These are phyloP conservation scores for Metarhizium humberi DNA, from an alignment of 2,329 filamentous ascomycete genomes.

Conservation along the genomic window DNA sequence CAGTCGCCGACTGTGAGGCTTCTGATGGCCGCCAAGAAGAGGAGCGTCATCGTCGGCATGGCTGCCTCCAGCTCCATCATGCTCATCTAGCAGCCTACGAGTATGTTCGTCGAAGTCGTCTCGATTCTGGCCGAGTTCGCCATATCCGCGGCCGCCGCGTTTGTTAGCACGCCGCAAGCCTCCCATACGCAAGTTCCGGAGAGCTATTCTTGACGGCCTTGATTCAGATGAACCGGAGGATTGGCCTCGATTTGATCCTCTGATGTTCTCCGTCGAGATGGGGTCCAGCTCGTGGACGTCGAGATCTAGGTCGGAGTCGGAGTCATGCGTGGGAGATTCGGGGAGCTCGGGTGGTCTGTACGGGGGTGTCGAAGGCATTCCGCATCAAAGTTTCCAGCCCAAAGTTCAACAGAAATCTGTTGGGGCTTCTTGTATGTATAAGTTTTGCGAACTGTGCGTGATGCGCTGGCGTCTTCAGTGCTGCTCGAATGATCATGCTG, in stretches of 20 bases:
- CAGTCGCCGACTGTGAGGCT: constrained; percentile 17
- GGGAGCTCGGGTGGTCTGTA: constrained; percentile 50
- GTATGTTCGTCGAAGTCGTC: constrained; percentile 56
- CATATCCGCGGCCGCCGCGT: constrained; percentile 44
- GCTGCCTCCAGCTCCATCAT: constrained; percentile 50
- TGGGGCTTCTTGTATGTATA: constrained; percentile 6
- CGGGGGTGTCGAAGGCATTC: constrained; percentile 47
- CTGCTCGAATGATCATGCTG: constrained; percentile 12
- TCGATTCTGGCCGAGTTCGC: constrained; percentile 47
- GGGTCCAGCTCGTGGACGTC: constrained; percentile 77
- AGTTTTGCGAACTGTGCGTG: constrained; percentile 5
- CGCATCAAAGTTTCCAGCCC: constrained; percentile 20
- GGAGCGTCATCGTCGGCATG: constrained; percentile 62
- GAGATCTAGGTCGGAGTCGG: constrained; percentile 64
- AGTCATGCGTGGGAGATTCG: constrained; percentile 57
- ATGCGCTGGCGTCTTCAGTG: constrained; percentile 9
- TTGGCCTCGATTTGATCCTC: constrained; percentile 19
- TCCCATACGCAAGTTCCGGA: constrained; percentile 61
- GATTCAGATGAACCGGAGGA: constrained; percentile 32
- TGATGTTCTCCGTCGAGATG: constrained; percentile 27
- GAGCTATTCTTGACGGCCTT: constrained; percentile 53
- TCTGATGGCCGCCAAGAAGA: constrained; percentile 44
- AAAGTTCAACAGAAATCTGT: neutral
- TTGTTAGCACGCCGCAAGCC: constrained; percentile 48
- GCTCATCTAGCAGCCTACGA: constrained; percentile 56